Percentiles rank a stretch among this genome's conserved stretches.
Evolutionary conservation across 352 stramenopile species (phyloP).

Genomic region (Thalassiosira mediterranea): DNA sequence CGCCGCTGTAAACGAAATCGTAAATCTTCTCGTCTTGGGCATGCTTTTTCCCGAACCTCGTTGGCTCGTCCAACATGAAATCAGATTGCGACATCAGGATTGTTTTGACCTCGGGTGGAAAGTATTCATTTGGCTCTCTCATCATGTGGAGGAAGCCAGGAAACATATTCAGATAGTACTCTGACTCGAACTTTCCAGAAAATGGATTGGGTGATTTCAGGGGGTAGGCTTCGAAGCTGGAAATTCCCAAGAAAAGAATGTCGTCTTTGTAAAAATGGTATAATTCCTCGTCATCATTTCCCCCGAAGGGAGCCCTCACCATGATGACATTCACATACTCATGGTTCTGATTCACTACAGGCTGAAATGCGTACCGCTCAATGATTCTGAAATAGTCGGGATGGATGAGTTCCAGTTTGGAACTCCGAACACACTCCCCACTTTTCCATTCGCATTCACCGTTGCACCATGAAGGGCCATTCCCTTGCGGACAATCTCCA

Average conservation of each 20-base stretch:
- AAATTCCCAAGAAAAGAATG: conserved; percentile 56
- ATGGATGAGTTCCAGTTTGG: conserved; percentile 37
- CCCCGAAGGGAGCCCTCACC: conserved; percentile 40
- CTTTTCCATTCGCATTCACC: conserved; percentile 48
- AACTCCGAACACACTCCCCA: conserved; percentile 21
- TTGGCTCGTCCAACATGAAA: conserved; percentile 48
- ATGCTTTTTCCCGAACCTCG: conserved; percentile 23
- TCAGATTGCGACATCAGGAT: conserved; percentile 54
- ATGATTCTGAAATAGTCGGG: conserved; percentile 51
- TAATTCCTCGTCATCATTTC: conserved; percentile 36
- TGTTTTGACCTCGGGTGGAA: conserved; percentile 29
- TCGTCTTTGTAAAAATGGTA: conserved; percentile 57
- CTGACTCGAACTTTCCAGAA: conserved; percentile 26
- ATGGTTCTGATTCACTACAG: conserved; percentile 35
- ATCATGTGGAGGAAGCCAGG: conserved; percentile 61
- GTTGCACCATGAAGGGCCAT: conserved; percentile 51
- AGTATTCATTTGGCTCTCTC: conserved; percentile 38
- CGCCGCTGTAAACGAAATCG: conserved; percentile 55
- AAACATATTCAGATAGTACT: conserved; percentile 55
- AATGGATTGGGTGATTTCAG: conserved; percentile 53
- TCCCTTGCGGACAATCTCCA: conserved; percentile 45
- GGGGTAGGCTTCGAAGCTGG: conserved; percentile 49
- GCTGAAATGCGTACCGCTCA: conserved; percentile 49
- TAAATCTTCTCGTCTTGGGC: conserved; percentile 44
- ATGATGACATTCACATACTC: conserved; percentile 54